Evolutionary conservation across 352 stramenopile genomes (phyloP).

Genomic region (Pythium periplocum): DNA sequence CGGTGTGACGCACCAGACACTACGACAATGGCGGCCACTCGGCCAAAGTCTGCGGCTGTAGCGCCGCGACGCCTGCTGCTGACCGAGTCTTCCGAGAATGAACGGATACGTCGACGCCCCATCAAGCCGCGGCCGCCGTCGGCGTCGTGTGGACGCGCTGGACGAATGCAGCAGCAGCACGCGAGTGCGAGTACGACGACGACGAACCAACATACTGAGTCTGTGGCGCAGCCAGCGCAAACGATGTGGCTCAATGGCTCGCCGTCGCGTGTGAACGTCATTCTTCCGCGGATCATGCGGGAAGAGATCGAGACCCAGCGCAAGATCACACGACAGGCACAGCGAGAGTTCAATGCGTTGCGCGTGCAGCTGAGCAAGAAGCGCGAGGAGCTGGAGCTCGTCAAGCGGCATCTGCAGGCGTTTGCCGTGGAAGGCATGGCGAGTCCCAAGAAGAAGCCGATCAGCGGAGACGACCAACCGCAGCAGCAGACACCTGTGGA

Average conservation of each 20-base stretch:
- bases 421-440: conserved; percentile 15
- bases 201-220: no score
- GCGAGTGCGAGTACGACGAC: no score
- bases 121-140: conserved; percentile 7
- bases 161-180: no score
- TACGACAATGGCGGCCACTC: no score
- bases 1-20: no score
- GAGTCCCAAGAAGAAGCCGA: no score
- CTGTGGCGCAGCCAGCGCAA: not conserved
- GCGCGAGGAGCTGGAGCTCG: conserved; percentile 29
- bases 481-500: conserved; percentile 4
- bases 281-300: conserved; percentile 36
- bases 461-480: conserved; percentile 3
- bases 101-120: no score
- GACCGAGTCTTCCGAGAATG: no score
- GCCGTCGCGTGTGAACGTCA: not conserved
- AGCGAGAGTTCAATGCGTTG: conserved; percentile 39
- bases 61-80: no score
- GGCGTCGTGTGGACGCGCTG: not conserved
- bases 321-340: conserved; percentile 31
- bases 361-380: conserved; percentile 26
- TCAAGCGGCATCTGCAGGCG: conserved; percentile 29
- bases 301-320: conserved; percentile 59
- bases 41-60: no score
- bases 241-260: not conserved